phyloP scores from a whole-genome alignment of 2,329 filamentous ascomycete genomes.

The Fusarium kyushuense region DNA sequence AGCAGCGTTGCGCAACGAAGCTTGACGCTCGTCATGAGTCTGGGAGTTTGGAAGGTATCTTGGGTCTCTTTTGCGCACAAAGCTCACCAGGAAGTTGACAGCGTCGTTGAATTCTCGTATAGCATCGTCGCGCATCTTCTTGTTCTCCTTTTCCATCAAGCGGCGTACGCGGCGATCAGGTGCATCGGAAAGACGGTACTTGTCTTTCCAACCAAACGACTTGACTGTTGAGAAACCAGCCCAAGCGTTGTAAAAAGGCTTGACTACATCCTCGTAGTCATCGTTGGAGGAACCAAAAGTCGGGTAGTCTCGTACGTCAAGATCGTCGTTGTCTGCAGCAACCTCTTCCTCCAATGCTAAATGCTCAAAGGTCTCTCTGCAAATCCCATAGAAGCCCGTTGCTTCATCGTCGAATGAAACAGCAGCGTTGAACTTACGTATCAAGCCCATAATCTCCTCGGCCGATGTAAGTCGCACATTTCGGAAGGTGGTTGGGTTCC shows the following conservation, averaged over 20 bases:
- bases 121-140: constrained; percentile 82
- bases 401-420: constrained; percentile 85
- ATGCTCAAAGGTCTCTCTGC: constrained; percentile 81
- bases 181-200: constrained; percentile 84
- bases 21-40: constrained; percentile 83
- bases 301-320: constrained; percentile 76
- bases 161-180: constrained; percentile 86
- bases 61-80: constrained; percentile 91
- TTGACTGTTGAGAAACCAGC: constrained; percentile 85
- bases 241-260: constrained; percentile 86
- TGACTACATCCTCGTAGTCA: constrained; percentile 79
- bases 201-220: constrained; percentile 89
- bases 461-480: constrained; percentile 82
- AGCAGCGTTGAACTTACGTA: constrained; percentile 82
- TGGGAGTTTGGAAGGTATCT: constrained; percentile 82
- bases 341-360: constrained; percentile 83
- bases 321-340: constrained; percentile 76
- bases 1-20: constrained; percentile 79
- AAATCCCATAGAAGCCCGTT: constrained; percentile 85
- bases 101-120: constrained; percentile 92
- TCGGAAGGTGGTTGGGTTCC: constrained; percentile 70
- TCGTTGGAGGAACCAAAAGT: constrained; percentile 84
- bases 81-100: constrained; percentile 85
- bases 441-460: constrained; percentile 81
- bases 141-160: constrained; percentile 96